Base-by-base conservation (phyloP, 2,329 filamentous ascomycete species). In the Cyanodermella asteris region DNA sequence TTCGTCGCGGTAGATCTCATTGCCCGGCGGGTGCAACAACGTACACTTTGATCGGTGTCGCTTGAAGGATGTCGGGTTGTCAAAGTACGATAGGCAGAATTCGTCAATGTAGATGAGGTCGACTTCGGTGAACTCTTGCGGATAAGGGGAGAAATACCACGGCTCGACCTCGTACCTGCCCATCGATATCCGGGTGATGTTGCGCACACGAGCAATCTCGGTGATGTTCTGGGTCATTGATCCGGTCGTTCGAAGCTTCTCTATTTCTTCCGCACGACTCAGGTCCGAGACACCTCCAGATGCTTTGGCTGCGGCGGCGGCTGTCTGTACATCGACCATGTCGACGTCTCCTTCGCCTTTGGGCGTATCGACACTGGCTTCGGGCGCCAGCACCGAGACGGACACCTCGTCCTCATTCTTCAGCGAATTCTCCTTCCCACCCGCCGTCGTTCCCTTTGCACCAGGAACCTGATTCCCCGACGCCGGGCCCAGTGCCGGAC, bases 161-260 rank as follows among this genome's bases (percentile, higher is more conserved):
- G 87, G 87, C 45, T 91, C 90, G 21, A 97, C 66, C 40, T 93
- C 80, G 44, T 71, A 74, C 38, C 72, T 70, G 22, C 87, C 90
- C 59, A 97, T 94, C 45, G 94, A 84, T 4, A 97, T 72, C 36
- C 75, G 82, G 27, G 77, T 78, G 36, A 97, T 70, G 44, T 97
- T 97, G 41, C 87, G 73, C 28, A 97, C 91, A 26, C 90, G 74
- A 13, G 84, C 84, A 32, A 97, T 81, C 44, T 97, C 90, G 8
- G 84, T 81, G 29, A 91, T 87, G 36, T 94, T 94, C 45, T 97
- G 90, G 7, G 90, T 97, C 87, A 97, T 94, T 32, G 81, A 93
- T 16, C 87, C 90, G 13, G 78, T 77, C 4, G 81, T 91, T 20
- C 87, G 71, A 7, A 97, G 61, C 44, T 93, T 91, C 46, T 97